phyloP scores from a whole-genome alignment of 2,329 filamentous ascomycete genomes.

The Diaporthe eres region DNA sequence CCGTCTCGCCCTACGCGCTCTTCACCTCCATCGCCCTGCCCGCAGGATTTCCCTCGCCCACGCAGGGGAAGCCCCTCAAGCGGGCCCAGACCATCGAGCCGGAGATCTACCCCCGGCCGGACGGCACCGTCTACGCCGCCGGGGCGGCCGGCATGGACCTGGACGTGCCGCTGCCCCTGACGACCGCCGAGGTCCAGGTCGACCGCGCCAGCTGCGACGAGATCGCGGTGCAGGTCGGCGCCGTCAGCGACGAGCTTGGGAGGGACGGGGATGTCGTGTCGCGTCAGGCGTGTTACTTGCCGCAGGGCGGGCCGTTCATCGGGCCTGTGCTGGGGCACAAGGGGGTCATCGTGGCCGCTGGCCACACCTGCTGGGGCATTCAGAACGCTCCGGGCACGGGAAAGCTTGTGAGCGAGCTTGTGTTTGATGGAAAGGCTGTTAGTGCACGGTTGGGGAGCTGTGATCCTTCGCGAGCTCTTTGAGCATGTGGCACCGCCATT shows the following conservation, averaged over 20 bases:
- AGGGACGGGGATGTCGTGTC: constrained; percentile 69
- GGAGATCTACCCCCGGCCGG: constrained; percentile 83
- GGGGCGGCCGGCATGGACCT: constrained; percentile 71
- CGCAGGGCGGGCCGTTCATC: constrained; percentile 79
- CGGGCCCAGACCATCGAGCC: constrained; percentile 68
- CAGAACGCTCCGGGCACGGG: constrained; percentile 84
- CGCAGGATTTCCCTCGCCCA: constrained; percentile 59
- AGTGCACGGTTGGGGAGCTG: constrained; percentile 67
- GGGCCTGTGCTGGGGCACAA: constrained; percentile 72
- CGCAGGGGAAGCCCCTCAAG: constrained; percentile 43
- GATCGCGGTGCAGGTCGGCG: constrained; percentile 74
- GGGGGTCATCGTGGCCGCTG: constrained; percentile 77
- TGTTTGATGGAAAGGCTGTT: constrained; percentile 72
- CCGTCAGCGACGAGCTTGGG: constrained; percentile 68
- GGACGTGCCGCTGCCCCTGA: constrained; percentile 71
- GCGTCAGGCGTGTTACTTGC: constrained; percentile 82
- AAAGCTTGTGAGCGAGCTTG: constrained; percentile 74
- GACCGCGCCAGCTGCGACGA: constrained; percentile 77
- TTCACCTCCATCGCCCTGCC: constrained; percentile 81
- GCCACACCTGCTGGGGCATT: constrained; percentile 88
- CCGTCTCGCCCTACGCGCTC: constrained; percentile 72
- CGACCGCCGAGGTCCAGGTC: constrained; percentile 74
- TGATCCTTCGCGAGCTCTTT: constrained; percentile 65
- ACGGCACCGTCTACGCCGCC: constrained; percentile 83
- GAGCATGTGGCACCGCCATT: constrained; percentile 19